These are phyloP conservation scores for Coemansia sp. DNA, from an alignment of 192 early-diverging fungal genomes.

Conservation along the genomic window DNA sequence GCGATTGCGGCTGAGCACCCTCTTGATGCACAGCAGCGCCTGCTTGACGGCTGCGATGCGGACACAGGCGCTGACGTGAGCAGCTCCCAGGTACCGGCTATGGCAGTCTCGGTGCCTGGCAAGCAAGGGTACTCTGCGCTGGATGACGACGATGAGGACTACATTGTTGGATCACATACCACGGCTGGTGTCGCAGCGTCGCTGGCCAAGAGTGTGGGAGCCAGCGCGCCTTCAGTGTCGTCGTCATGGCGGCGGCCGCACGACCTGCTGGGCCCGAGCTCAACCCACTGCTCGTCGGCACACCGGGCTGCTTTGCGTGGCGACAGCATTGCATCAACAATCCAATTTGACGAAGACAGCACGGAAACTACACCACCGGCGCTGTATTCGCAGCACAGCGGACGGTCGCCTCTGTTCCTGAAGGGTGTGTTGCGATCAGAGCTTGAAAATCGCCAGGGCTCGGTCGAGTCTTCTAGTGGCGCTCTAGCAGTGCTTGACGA, in stretches of 20 bases:
- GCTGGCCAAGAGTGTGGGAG: not conserved
- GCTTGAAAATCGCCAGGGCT: not conserved
- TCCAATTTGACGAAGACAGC: conserved; percentile 20
- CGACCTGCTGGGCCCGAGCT: not conserved
- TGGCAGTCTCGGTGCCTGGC: conserved; percentile 1
- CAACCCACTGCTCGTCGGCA: no score
- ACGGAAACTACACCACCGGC: not conserved
- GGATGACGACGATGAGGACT: conserved; percentile 15
- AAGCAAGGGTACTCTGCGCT: not conserved
- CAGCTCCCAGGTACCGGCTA: not conserved
- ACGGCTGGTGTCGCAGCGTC: conserved; percentile 1
- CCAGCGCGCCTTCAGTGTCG: conserved; percentile 6
- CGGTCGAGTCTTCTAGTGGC: not conserved
- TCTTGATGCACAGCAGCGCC: not conserved
- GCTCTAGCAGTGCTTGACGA: not conserved
- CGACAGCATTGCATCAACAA: conserved; percentile 42
- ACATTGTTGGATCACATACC: conserved; percentile 24
- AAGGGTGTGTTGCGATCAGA: conserved; percentile 4
- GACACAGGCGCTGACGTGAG: not conserved
- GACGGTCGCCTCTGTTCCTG: conserved; percentile 13
- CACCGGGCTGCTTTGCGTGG: conserved; percentile 12
- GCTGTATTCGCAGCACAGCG: not conserved
- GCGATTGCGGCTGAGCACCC: conserved; percentile 21
- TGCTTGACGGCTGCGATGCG: not conserved
- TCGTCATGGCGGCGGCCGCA: conserved; percentile 14